These are phyloP conservation scores for Hypholoma sublateritium DNA, from an alignment of 768 basidiomycete species.

Conservation along the genomic window DNA sequence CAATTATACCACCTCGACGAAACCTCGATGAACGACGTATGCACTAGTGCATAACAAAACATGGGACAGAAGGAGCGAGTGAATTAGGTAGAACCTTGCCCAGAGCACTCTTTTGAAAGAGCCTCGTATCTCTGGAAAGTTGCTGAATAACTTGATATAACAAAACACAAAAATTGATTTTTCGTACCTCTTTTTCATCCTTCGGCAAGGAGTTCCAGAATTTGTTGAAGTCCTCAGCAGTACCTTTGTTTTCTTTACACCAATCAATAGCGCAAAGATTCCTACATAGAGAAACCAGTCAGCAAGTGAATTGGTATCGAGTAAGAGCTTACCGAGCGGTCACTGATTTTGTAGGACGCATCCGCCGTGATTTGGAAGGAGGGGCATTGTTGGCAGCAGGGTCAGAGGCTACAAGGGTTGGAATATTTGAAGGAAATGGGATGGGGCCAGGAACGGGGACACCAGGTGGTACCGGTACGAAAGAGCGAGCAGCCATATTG, in stretches of 20 bases:
- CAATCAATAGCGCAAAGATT: constrained; percentile 1
- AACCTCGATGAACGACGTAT: too few species aligned
- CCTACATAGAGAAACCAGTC: neutral
- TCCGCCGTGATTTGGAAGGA: neutral
- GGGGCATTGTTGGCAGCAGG: neutral
- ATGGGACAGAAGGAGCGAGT: neutral
- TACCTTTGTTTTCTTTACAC: constrained; percentile 1
- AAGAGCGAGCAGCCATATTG: neutral
- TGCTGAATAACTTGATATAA: neutral
- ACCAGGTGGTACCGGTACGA: neutral
- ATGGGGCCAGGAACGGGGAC: neutral
- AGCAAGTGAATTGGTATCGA: neutral
- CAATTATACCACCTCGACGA: too few species aligned
- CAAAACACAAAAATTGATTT: neutral
- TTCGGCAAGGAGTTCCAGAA: neutral
- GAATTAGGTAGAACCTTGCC: neutral
- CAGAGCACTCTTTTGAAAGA: neutral
- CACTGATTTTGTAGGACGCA: neutral
- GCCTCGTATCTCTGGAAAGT: neutral
- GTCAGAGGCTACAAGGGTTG: neutral
- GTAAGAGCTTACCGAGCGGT: neutral
- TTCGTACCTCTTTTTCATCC: neutral
- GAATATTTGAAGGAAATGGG: neutral
- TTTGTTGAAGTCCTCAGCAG: neutral
- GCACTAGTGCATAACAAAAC: neutral